A percentile compares a stretch with the other conserved stretches of the same genome.
These are phyloP conservation scores for Dinochytrium kinnereticum DNA, from an alignment of 371 early-diverging fungal species.

Conservation along the genomic window DNA sequence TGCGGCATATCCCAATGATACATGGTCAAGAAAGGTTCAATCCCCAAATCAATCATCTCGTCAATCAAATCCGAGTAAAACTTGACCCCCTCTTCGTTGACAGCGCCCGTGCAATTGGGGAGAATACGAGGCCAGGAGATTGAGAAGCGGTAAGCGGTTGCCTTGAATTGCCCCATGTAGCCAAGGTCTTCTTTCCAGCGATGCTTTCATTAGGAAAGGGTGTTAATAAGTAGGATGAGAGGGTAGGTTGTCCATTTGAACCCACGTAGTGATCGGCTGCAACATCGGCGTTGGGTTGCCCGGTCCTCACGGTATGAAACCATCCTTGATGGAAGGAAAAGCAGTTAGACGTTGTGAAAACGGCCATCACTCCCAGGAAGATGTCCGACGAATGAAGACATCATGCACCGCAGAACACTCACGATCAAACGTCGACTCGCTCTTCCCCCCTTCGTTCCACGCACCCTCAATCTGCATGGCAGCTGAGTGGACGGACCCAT, in stretches of 20 bases:
- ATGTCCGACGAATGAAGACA: too few species aligned
- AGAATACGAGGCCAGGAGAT: slow-evolving; percentile 42
- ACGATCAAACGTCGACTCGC: slow-evolving; percentile 26
- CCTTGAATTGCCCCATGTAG: slow-evolving; percentile 29
- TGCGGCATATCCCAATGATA: slow-evolving; percentile 42
- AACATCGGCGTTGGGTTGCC: slow-evolving; percentile 21
- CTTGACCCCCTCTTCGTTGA: slow-evolving; percentile 32
- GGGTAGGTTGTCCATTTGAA: neutral
- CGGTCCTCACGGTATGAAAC: slow-evolving; percentile 6
- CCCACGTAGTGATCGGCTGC: slow-evolving; percentile 35
- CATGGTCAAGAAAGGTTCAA: slow-evolving; percentile 38
- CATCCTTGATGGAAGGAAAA: neutral
- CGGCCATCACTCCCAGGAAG: neutral
- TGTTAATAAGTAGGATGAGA: neutral
- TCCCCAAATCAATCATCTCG: slow-evolving; percentile 24
- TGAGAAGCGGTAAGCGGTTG: slow-evolving; percentile 41
- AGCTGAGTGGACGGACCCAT: neutral
- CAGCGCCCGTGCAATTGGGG: slow-evolving; percentile 25
- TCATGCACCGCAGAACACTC: too few species aligned
- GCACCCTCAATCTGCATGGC: slow-evolving; percentile 43
- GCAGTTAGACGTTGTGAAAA: neutral
- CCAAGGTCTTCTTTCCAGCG: slow-evolving; percentile 30
- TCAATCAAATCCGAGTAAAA: slow-evolving; percentile 40
- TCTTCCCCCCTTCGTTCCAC: slow-evolving; percentile 34
- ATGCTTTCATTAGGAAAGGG: slow-evolving; percentile 10